phyloP scores from a whole-genome alignment of 257 asterid species.

The Mentha longifolia region DNA sequence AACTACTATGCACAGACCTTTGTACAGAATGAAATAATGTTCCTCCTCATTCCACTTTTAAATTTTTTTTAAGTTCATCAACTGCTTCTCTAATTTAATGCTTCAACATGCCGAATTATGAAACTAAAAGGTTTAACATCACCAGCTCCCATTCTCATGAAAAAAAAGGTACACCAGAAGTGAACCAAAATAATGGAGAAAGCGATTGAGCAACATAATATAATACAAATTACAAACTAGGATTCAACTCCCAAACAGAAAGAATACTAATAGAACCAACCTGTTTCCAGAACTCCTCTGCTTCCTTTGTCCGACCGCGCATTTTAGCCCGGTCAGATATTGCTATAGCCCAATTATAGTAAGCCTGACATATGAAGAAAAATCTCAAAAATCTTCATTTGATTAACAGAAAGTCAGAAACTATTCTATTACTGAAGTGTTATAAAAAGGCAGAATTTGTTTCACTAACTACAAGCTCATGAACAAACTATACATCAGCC shows the following conservation, averaged over 20 bases:
- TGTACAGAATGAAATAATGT: not conserved
- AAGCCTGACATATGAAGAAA: constrained; percentile 63
- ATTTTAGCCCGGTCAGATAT: constrained; percentile 98
- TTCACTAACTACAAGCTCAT: constrained; percentile 6
- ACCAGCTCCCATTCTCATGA: constrained; percentile 3
- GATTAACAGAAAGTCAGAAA: constrained; percentile 19
- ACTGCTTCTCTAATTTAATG: not conserved
- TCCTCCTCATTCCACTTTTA: constrained; percentile 6
- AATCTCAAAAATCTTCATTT: constrained; percentile 5
- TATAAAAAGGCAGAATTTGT: constrained; percentile 9
- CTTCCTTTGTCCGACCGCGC: constrained; percentile 99
- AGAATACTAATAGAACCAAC: constrained; percentile 39
- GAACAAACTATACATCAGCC: constrained; percentile 19
- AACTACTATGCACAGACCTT: constrained; percentile 13
- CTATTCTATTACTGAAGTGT: not conserved
- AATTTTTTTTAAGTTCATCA: constrained; percentile 18
- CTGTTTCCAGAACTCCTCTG: constrained; percentile 99
- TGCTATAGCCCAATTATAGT: constrained; percentile 98
- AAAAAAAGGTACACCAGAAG: constrained; percentile 4
- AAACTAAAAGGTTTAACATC: constrained; percentile 12
- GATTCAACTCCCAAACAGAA: constrained; percentile 15
- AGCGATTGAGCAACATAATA: constrained; percentile 12
- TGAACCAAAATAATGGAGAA: constrained; percentile 27
- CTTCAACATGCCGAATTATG: constrained; percentile 23
- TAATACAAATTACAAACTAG: constrained; percentile 18